These are phyloP conservation scores for Daedalea quercina DNA, from an alignment of 768 basidiomycete species.

Conservation along the genomic window DNA sequence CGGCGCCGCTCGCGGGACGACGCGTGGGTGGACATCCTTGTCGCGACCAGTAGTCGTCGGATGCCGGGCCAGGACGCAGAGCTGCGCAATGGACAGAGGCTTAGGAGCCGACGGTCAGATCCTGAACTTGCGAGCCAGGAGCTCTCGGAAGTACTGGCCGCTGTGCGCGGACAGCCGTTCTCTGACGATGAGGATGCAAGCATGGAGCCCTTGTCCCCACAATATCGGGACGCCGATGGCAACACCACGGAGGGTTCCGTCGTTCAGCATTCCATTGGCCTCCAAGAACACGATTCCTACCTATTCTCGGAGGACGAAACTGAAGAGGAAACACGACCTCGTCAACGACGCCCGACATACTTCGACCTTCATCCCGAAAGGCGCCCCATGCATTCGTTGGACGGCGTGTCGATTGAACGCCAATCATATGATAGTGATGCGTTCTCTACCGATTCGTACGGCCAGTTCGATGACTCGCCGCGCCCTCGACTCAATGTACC, in stretches of 20 bases:
- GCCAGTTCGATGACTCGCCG: neutral
- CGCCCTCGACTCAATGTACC: neutral
- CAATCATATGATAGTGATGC: constrained; percentile 17
- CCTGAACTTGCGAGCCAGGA: constrained; percentile 72
- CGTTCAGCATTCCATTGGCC: neutral
- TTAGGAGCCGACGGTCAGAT: constrained; percentile 40
- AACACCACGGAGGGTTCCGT: constrained; percentile 15
- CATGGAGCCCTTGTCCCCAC: constrained; percentile 17
- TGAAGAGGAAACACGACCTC: constrained; percentile 14
- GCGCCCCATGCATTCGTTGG: constrained; percentile 30
- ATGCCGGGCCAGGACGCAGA: constrained; percentile 52
- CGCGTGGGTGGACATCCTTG: constrained; percentile 85
- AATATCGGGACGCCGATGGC: constrained; percentile 14
- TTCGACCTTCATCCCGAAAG: constrained; percentile 79
- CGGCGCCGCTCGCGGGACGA: constrained; percentile 50
- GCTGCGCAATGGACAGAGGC: constrained; percentile 19
- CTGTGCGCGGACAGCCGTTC: constrained; percentile 33
- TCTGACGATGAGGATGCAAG: constrained; percentile 35
- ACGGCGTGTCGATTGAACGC: constrained; percentile 12
- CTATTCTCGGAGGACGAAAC: constrained; percentile 20
- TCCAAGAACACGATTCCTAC: constrained; percentile 6
- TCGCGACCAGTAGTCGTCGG: constrained; percentile 47
- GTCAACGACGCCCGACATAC: constrained; percentile 46
- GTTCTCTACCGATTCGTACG: constrained; percentile 3
- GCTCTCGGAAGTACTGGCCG: constrained; percentile 64